Conservation (phyloP, 2,329 filamentous ascomycete genomes). For the Thermothelomyces thermophilus region DNA sequence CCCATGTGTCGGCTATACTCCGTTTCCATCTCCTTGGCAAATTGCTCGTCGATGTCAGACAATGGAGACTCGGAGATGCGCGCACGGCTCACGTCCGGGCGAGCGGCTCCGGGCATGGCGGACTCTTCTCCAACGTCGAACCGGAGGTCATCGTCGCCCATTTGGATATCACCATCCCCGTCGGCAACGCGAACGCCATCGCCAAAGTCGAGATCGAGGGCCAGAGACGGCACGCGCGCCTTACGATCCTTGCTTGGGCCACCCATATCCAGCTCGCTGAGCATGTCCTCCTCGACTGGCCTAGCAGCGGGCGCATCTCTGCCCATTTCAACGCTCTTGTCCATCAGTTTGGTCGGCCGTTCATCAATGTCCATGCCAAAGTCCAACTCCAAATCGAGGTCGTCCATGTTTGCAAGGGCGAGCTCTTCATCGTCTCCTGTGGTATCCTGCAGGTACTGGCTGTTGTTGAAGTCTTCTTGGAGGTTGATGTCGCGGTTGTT, state of each 20-base stretch:
- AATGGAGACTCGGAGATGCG: constrained; percentile 65
- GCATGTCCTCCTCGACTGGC: constrained; percentile 62
- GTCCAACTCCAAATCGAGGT: constrained; percentile 67
- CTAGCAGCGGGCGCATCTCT: constrained; percentile 71
- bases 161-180: constrained; percentile 56
- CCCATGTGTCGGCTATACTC: constrained; percentile 47
- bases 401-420: constrained; percentile 51
- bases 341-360: constrained; percentile 40
- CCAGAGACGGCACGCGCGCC: constrained; percentile 48
- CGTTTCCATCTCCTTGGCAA: constrained; percentile 52
- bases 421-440: constrained; percentile 53
- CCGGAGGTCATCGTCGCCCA: constrained; percentile 59
- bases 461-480: constrained; percentile 63
- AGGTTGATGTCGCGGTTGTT: constrained; percentile 61
- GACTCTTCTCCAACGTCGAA: constrained; percentile 57
- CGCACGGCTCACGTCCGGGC: constrained; percentile 44
- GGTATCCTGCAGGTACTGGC: constrained; percentile 71
- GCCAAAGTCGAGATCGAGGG: constrained; percentile 43
- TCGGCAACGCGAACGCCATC: constrained; percentile 54
- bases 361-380: constrained; percentile 70
- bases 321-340: constrained; percentile 76
- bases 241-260: constrained; percentile 49
- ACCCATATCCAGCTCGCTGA: constrained; percentile 56
- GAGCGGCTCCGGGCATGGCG: constrained; percentile 38
- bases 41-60: constrained; percentile 61